Conservation (phyloP, 73 alveolate genomes). For the Diophrys sp. region DNA sequence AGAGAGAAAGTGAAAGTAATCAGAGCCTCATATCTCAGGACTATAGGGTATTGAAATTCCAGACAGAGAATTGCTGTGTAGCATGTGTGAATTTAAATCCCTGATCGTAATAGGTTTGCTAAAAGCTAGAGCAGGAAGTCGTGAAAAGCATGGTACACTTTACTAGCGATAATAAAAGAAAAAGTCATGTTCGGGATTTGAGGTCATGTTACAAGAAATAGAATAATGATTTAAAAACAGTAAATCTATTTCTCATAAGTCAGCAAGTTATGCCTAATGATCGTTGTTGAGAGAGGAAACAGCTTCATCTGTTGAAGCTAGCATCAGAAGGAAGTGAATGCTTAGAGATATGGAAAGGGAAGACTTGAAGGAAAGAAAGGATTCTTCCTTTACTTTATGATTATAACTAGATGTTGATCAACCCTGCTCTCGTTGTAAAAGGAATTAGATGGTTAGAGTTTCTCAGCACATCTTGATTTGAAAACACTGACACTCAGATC, state of each 20-base stretch:
- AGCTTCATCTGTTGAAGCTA: not conserved
- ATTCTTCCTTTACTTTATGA: not conserved
- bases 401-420: not conserved
- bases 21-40: not conserved
- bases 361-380: not conserved
- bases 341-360: not conserved
- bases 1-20: conserved; percentile 4
- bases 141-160: no score
- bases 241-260: not conserved
- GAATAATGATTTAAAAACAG: not conserved
- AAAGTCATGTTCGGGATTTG: not conserved
- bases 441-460: no score
- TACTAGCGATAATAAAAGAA: not conserved
- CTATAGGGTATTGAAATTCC: not conserved
- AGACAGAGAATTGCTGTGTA: not conserved
- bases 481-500: no score
- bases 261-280: not conserved
- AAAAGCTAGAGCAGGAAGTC: not conserved
- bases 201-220: not conserved
- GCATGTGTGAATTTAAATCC: not conserved
- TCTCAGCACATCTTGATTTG: no score
- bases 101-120: not conserved
- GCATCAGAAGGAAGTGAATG: not conserved
- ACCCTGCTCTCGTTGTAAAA: not conserved
- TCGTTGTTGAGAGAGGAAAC: not conserved